phyloP scores from a whole-genome alignment of 1,284 basidiomycete species.

The Fistulinella cinereoalba region DNA sequence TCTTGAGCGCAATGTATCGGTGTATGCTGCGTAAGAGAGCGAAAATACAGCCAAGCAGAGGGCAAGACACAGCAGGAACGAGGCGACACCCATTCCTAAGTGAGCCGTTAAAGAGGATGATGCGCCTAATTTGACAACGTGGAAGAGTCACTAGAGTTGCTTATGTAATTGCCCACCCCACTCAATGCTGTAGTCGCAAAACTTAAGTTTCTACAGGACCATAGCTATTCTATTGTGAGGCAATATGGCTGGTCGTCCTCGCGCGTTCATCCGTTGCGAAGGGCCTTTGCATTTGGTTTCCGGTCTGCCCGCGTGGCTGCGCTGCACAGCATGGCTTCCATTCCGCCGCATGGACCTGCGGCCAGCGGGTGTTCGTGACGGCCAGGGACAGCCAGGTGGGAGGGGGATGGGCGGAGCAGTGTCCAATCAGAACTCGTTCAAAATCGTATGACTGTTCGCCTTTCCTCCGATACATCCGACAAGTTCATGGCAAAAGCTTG shows the following conservation, averaged over 20 bases:
- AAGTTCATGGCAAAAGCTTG: neutral
- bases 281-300: neutral
- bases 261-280: neutral
- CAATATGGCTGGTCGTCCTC: constrained; percentile 3
- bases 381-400: neutral
- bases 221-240: constrained; percentile 1
- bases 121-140: too few relatives aligned
- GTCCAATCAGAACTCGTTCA: constrained; percentile 15
- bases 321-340: constrained; percentile 12
- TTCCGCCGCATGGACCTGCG: constrained; percentile 4
- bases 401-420: constrained; percentile 1
- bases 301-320: constrained; percentile 2
- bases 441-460: neutral
- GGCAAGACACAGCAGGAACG: constrained; percentile 22
- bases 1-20: constrained; percentile 18
- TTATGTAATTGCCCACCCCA: neutral
- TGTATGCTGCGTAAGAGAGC: constrained; percentile 27
- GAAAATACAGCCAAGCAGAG: constrained; percentile 7
- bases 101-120: too few relatives aligned
- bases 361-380: constrained; percentile 1
- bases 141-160: too few relatives aligned
- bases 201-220: neutral
- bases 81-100: constrained; percentile 12
- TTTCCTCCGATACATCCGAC: constrained; percentile 4
- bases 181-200: neutral